Evolutionary conservation across 1,139 yeast species (phyloP).

Genomic region (Yamadazyma conglobata): DNA sequence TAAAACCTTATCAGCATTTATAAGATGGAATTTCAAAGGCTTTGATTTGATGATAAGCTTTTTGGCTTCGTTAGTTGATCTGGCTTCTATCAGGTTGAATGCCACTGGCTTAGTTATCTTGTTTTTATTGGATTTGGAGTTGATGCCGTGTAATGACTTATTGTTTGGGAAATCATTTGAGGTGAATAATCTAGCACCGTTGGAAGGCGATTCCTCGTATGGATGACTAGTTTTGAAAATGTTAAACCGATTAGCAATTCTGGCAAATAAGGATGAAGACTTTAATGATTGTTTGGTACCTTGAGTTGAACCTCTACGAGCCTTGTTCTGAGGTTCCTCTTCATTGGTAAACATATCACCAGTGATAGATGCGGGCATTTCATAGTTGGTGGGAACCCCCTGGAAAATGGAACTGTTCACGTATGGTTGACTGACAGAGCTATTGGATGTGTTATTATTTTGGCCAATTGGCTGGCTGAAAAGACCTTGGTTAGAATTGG

Average conservation of each 20-base stretch:
- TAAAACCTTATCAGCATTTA: slow-evolving; percentile 43
- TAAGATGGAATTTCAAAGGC: slow-evolving; percentile 41
- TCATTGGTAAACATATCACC: slow-evolving; percentile 22
- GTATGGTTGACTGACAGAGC: slow-evolving; percentile 6
- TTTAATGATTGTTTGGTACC: not conserved
- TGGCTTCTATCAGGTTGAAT: slow-evolving; percentile 11
- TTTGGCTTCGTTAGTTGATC: slow-evolving; percentile 22
- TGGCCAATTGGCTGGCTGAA: no score
- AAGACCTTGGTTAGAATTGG: slow-evolving; percentile 1
- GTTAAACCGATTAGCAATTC: slow-evolving; percentile 37
- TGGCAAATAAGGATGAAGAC: slow-evolving; percentile 28
- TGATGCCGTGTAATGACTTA: slow-evolving; percentile 4
- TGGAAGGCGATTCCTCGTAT: slow-evolving; percentile 2
- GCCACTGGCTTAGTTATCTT: slow-evolving; percentile 13
- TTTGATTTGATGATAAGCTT: slow-evolving; percentile 39
- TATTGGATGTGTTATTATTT: not conserved
- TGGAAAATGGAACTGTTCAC: slow-evolving; percentile 10
- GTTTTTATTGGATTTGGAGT: slow-evolving; percentile 5
- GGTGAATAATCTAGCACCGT: slow-evolving; percentile 11
- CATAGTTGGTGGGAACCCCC: slow-evolving; percentile 10
- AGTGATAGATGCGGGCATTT: slow-evolving; percentile 40
- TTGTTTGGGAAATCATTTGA: slow-evolving; percentile 14
- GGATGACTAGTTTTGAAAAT: slow-evolving; percentile 22
- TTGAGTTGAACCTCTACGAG: not conserved
- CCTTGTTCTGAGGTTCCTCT: slow-evolving; percentile 2